Evolutionary conservation across 768 basidiomycete genomes (phyloP).

Genomic region (Dentipellis fragilis): DNA sequence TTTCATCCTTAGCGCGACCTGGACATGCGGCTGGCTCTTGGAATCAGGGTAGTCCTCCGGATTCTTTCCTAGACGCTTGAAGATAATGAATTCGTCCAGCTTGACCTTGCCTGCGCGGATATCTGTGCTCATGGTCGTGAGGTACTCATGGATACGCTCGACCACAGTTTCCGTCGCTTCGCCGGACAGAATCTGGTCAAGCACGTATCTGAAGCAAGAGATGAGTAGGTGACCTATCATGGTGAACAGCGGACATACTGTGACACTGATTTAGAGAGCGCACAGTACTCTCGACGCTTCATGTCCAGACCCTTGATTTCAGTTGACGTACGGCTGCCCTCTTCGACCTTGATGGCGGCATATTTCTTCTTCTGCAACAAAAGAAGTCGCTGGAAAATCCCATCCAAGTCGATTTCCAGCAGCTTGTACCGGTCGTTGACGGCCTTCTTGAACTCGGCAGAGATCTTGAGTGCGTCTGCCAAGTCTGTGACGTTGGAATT

Average conservation of each 20-base stretch:
- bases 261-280: constrained; percentile 84
- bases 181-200: constrained; percentile 86
- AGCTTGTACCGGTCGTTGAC: constrained; percentile 94
- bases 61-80: constrained; percentile 95
- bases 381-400: constrained; percentile 84
- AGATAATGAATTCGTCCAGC: constrained; percentile 90
- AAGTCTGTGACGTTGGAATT: constrained; percentile 91
- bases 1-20: constrained; percentile 89
- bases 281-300: constrained; percentile 95
- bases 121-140: constrained; percentile 64
- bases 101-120: constrained; percentile 70
- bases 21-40: constrained; percentile 92
- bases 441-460: constrained; percentile 85
- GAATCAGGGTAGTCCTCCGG: constrained; percentile 96
- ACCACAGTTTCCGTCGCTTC: constrained; percentile 85
- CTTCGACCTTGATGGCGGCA: constrained; percentile 91
- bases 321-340: constrained; percentile 61
- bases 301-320: constrained; percentile 98
- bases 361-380: constrained; percentile 99
- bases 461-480: constrained; percentile 83
- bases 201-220: constrained; percentile 52
- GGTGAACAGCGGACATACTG: constrained; percentile 44
- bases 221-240: not conserved
- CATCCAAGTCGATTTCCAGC: constrained; percentile 94
- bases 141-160: constrained; percentile 87